A percentile compares a stretch with the other conserved stretches of the same genome.
phyloP scores from a whole-genome alignment of 257 asterid genomes.

The Jaltomata sinuosa region DNA sequence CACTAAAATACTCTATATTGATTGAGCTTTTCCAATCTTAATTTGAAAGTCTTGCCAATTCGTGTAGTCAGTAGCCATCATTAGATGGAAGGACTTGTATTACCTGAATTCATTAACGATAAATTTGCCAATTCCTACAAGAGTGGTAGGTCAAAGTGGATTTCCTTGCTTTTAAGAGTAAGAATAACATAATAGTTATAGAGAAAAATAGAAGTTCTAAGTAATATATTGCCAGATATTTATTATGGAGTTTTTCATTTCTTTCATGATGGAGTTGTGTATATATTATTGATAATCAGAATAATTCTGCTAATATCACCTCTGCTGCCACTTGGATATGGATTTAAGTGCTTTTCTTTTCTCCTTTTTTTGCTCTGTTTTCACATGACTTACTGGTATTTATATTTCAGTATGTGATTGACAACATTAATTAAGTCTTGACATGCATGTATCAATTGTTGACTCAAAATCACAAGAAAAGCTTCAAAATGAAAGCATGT shows the following conservation, averaged over 20 bases:
- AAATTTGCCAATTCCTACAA: too few species aligned
- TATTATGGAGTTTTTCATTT: background rate
- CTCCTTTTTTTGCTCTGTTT: background rate
- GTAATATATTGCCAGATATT: background rate
- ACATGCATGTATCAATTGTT: conserved; percentile 39
- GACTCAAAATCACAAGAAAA: conserved; percentile 36
- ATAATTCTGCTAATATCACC: background rate
- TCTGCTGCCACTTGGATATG: background rate
- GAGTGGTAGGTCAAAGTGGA: too few species aligned
- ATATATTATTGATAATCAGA: background rate
- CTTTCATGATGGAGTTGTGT: background rate
- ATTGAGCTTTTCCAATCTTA: too few species aligned
- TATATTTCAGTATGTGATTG: conserved; percentile 48
- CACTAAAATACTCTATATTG: too few species aligned
- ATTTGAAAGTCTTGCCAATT: too few species aligned
- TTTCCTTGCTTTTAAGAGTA: too few species aligned
- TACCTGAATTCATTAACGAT: too few species aligned
- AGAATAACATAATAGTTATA: background rate
- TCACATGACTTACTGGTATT: background rate
- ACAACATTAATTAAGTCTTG: conserved; percentile 32
- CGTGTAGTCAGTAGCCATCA: too few species aligned
- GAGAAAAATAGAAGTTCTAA: background rate
- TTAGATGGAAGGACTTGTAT: too few species aligned
- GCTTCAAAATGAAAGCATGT: conserved; percentile 43
- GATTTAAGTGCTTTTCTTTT: background rate